A percentile compares a stretch with the other conserved stretches of the same genome.
These are phyloP conservation scores for Lumnitzera littorea DNA, from an alignment of 345 rosid species.

Conservation along the genomic window DNA sequence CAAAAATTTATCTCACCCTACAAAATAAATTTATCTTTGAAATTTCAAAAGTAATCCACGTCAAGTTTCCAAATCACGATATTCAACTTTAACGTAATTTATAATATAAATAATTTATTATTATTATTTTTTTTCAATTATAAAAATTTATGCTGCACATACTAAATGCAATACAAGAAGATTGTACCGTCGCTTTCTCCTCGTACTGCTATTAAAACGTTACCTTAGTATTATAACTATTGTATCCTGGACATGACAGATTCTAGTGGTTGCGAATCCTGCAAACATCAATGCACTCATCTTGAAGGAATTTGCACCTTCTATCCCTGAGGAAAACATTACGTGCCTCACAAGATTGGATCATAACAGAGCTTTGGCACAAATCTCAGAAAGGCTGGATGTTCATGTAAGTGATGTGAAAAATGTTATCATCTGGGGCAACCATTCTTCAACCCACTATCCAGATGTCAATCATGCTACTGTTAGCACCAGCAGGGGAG, in stretches of 20 bases:
- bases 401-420: slow-evolving; percentile 53
- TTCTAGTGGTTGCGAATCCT: slow-evolving; percentile 75
- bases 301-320: slow-evolving; percentile 77
- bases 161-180: no score
- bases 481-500: slow-evolving; percentile 27
- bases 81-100: no score
- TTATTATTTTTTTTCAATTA: no score
- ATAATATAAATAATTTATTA: no score
- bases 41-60: no score
- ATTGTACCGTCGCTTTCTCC: no score
- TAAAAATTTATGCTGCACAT: no score
- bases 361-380: slow-evolving; percentile 75
- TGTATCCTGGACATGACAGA: slow-evolving; percentile 17
- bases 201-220: no score
- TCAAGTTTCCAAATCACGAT: no score
- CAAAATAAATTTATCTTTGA: no score
- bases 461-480: slow-evolving; percentile 79
- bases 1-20: no score
- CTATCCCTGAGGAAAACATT: slow-evolving; percentile 67
- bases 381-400: slow-evolving; percentile 52
- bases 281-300: slow-evolving; percentile 84
- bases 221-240: no score
- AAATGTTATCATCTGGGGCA: slow-evolving; percentile 78
- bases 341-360: slow-evolving; percentile 81
- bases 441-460: slow-evolving; percentile 88